Evolutionary conservation across 495 filamentous ascomycete genomes (phyloP).

Genomic region (Amorphotheca resinae): DNA sequence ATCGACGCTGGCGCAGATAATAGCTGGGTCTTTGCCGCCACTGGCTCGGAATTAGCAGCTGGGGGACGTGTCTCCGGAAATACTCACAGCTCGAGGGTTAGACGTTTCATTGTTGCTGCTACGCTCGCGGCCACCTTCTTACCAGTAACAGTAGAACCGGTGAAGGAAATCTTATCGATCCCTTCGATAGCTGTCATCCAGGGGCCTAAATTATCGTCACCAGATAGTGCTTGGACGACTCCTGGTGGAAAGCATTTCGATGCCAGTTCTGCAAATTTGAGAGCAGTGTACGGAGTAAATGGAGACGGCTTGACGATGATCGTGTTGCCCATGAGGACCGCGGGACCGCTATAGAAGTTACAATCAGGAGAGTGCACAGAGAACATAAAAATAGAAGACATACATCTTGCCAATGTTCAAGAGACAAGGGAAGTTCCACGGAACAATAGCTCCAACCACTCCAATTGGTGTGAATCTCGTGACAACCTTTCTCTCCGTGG

Average conservation of each 20-base stretch:
- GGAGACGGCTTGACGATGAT: slow-evolving; percentile 44
- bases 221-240: slow-evolving; percentile 46
- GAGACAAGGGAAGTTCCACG: slow-evolving; percentile 53
- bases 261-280: slow-evolving; percentile 47
- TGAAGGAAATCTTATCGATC: slow-evolving; percentile 49
- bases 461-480: slow-evolving; percentile 34
- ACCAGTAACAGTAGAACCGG: slow-evolving; percentile 42
- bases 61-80: not conserved
- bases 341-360: too few relatives aligned
- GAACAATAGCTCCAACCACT: slow-evolving; percentile 37
- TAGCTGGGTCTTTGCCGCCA: slow-evolving; percentile 47
- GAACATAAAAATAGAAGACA: too few relatives aligned
- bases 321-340: slow-evolving; percentile 35
- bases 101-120: slow-evolving; percentile 41
- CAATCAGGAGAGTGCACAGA: not conserved
- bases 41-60: slow-evolving; percentile 23
- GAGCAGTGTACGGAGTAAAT: slow-evolving; percentile 43
- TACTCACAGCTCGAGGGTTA: slow-evolving; percentile 36
- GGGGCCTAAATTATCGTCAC: slow-evolving; percentile 42
- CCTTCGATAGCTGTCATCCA: slow-evolving; percentile 37
- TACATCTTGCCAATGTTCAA: slow-evolving; percentile 34
- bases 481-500: slow-evolving; percentile 20
- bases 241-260: slow-evolving; percentile 43
- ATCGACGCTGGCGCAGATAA: slow-evolving; percentile 43
- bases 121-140: slow-evolving; percentile 39